phyloP scores from a whole-genome alignment of 495 filamentous ascomycete genomes.

The Alectoria sarmentosa region DNA sequence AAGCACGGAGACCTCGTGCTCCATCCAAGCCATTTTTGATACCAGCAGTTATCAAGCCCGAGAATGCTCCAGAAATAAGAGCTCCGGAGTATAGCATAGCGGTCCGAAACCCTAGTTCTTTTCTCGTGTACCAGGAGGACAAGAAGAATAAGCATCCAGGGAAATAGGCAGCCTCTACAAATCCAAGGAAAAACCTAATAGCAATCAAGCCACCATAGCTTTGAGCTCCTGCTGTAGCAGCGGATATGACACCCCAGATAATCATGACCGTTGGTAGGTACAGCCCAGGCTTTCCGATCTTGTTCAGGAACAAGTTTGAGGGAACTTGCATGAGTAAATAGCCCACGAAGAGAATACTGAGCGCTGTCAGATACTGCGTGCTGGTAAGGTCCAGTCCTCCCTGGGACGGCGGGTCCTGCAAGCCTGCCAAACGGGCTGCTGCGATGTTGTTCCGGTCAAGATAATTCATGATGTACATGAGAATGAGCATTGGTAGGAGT shows the following conservation, averaged over 20 bases:
- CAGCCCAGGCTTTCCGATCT: constrained; percentile 48
- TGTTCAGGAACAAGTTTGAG: constrained; percentile 42
- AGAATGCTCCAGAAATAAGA: constrained; percentile 55
- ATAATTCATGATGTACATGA: constrained; percentile 80
- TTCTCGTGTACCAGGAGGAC: constrained; percentile 45
- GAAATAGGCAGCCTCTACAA: constrained; percentile 49
- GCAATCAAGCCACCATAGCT: constrained; percentile 57
- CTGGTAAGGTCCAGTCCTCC: constrained; percentile 41
- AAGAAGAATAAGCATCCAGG: constrained; percentile 45
- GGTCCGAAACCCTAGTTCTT: constrained; percentile 43
- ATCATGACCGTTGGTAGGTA: constrained; percentile 62
- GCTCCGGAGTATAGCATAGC: constrained; percentile 43
- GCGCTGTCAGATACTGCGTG: constrained; percentile 50
- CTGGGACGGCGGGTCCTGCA: constrained; percentile 32
- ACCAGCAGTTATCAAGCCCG: constrained; percentile 52
- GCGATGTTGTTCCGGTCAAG: constrained; percentile 62
- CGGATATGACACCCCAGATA: constrained; percentile 67
- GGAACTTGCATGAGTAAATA: constrained; percentile 49
- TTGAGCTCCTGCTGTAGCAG: constrained; percentile 49
- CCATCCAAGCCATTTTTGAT: constrained; percentile 41
- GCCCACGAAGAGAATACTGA: constrained; percentile 67
- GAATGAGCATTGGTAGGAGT: constrained; percentile 54
- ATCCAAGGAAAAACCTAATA: constrained; percentile 65
- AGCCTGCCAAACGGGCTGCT: constrained; percentile 44
- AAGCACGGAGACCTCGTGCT: constrained; percentile 42